Percentiles rank a stretch among this genome's conserved stretches.
These are phyloP conservation scores for Xanthoparmelia taractica DNA, from an alignment of 495 filamentous ascomycete genomes.

Conservation along the genomic window DNA sequence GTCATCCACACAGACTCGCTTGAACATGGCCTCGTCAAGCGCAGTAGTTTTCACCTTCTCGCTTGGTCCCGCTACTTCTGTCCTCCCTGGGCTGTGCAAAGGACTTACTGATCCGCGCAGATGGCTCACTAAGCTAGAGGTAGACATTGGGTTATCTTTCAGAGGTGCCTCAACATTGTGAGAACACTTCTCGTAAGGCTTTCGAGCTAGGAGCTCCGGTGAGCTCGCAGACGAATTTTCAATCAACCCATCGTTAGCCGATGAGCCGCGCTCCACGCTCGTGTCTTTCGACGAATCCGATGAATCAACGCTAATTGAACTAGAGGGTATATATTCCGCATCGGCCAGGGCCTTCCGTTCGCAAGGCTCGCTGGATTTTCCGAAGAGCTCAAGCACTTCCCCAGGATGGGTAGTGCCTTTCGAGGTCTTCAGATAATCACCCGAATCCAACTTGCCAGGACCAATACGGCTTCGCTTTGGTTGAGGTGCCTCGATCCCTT, in stretches of 20 bases:
- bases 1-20: neutral
- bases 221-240: neutral
- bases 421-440: conserved; percentile 28
- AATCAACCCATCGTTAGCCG: neutral
- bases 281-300: neutral
- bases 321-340: neutral
- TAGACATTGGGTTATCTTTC: neutral
- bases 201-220: neutral
- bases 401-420: conserved; percentile 34
- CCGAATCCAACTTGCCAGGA: conserved; percentile 5
- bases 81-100: neutral
- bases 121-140: neutral
- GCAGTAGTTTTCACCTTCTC: neutral
- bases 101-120: neutral
- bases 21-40: neutral
- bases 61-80: neutral
- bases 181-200: neutral
- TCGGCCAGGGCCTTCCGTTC: neutral
- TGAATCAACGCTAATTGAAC: neutral
- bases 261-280: neutral
- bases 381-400: conserved; percentile 34
- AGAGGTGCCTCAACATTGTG: neutral
- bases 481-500: neutral
- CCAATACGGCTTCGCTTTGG: conserved; percentile 1
- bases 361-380: neutral